Evolutionary conservation across 139 green algal species (phyloP), one percentile per base, ranked within the genome.

Genomic region (Axilococcus clingmanii): DNA sequence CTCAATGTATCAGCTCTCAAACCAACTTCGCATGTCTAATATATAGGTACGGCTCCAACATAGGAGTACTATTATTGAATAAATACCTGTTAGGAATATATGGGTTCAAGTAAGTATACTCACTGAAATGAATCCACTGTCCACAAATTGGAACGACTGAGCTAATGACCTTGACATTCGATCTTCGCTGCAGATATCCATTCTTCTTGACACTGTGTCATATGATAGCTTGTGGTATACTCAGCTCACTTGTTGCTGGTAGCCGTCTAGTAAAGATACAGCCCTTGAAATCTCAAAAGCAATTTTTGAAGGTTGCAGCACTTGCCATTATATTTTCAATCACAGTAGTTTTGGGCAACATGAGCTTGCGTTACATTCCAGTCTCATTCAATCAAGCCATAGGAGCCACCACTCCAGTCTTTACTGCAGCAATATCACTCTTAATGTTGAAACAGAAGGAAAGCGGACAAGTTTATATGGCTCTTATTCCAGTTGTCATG

Each of bases 301-400:
- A 96, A 55, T 57, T 84, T 19, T 40, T 65, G 2, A 93, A 95
- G 46, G 78, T 97, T 16, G 56, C 54, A 1, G 40, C 81, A 15
- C 63, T 98, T 17, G 73, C 83, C 2, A 38, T 66, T 12, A 73
- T 96, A 30, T 98, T 98, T 65, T 90, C 75, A 50, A 15, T 75
- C 16, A 81, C 82, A 4, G 85, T 98, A 9, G 88, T 97, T 16
- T 66, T 88, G 40, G 89, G 89, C 20, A 97, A 97, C 53, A 61
- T 87, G 1, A 86, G 71, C 1, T 67, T 97, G 11, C 72, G 59
- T n/a, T 89, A 76, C 59, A 81, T 94, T 40, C 85, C 85, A 14
- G 83, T 95, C 5, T 91, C 76, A 7, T 97, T 97, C 76, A 95
- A 85, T 62, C 89, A 97, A 66, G 87, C 84, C 1, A 78, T 96